Evolutionary conservation across 164 flowering plant genomes (phyloP).

Genomic region (Tetracentron sinense): DNA sequence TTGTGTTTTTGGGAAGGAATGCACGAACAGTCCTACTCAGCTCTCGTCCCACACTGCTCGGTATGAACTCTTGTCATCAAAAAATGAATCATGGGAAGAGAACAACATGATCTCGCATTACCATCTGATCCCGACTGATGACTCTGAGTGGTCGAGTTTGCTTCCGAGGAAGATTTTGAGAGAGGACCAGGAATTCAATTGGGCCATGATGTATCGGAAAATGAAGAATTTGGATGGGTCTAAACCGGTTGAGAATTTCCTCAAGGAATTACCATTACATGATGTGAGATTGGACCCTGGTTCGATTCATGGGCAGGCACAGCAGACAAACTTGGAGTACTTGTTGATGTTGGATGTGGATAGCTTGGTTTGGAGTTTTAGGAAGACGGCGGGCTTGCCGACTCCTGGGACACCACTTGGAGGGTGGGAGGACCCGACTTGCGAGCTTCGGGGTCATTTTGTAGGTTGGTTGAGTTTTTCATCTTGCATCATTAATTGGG

Average conservation of each 20-base stretch:
- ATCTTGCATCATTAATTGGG: background rate
- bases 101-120: conserved; percentile 59
- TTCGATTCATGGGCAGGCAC: conserved; percentile 60
- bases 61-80: conserved; percentile 44
- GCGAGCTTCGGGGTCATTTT: conserved; percentile 93
- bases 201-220: conserved; percentile 57
- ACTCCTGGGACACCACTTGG: conserved; percentile 63
- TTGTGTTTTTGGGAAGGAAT: conserved; percentile 45
- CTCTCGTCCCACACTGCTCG: conserved; percentile 61
- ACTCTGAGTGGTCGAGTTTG: conserved; percentile 59
- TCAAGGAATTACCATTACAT: conserved; percentile 66
- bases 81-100: conserved; percentile 56
- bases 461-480: conserved; percentile 52
- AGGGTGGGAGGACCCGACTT: conserved; percentile 73
- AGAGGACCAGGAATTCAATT: conserved; percentile 44
- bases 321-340: conserved; percentile 89
- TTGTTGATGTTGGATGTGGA: conserved; percentile 78
- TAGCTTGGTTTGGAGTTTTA: conserved; percentile 79
- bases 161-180: conserved; percentile 57
- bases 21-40: conserved; percentile 58
- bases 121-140: conserved; percentile 76
- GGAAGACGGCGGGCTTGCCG: conserved; percentile 71
- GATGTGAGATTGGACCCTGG: conserved; percentile 64
- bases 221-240: conserved; percentile 37
- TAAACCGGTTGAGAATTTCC: conserved; percentile 28